Evolutionary conservation across 2,329 filamentous ascomycete species (phyloP).

Genomic region (Fusarium sp.): DNA sequence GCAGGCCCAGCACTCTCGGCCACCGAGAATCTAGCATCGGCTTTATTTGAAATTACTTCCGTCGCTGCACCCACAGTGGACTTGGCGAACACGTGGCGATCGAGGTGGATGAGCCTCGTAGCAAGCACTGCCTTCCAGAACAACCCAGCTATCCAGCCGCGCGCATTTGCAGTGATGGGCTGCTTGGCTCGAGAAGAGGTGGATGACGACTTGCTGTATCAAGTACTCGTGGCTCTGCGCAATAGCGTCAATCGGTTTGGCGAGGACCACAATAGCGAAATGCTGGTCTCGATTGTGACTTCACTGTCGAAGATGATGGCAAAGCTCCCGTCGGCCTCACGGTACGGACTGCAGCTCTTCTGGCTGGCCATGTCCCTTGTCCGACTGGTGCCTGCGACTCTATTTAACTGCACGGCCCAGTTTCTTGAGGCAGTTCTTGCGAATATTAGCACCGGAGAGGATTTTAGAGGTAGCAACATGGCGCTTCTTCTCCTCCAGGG

Average conservation of each 20-base stretch:
- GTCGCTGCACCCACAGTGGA: conserved; percentile 76
- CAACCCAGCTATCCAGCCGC: conserved; percentile 79
- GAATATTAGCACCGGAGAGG: conserved; percentile 74
- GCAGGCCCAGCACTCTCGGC: conserved; percentile 66
- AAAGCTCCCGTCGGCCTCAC: conserved; percentile 76
- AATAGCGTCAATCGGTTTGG: conserved; percentile 76
- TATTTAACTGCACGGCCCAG: conserved; percentile 77
- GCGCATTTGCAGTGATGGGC: conserved; percentile 80
- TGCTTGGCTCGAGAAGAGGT: conserved; percentile 80
- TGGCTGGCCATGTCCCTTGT: conserved; percentile 79
- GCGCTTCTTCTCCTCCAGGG: conserved; percentile 74
- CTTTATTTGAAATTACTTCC: conserved; percentile 75
- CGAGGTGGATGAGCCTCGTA: conserved; percentile 81
- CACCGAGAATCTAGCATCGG: conserved; percentile 73
- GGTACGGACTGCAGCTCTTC: conserved; percentile 79
- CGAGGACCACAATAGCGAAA: conserved; percentile 76
- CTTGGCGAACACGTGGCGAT: conserved; percentile 78
- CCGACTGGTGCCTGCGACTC: conserved; percentile 72
- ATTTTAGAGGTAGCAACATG: conserved; percentile 73
- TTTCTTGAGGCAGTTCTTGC: conserved; percentile 76
- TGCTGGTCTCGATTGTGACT: conserved; percentile 78
- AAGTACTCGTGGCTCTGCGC: conserved; percentile 78
- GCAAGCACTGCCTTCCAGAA: conserved; percentile 82
- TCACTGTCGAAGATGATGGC: conserved; percentile 80
- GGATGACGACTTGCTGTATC: conserved; percentile 80